Base-by-base conservation (phyloP, 1,139 yeast species). In the Suhomyces choctaworum region DNA sequence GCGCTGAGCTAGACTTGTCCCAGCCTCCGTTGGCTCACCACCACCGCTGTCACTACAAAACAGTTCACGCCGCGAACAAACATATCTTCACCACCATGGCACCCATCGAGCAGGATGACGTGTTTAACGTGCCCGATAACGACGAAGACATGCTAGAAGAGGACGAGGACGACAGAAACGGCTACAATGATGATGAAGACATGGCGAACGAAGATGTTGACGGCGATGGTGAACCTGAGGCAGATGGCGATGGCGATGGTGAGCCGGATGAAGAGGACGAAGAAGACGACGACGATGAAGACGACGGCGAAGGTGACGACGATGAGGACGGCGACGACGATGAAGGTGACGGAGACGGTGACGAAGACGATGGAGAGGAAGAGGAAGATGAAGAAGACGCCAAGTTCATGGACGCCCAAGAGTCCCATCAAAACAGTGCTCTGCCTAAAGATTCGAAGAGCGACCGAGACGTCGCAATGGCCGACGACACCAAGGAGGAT, bases 151-250 rank as follows among this genome's bases (percentile, higher is more conserved):
- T 46, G 45, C 40, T 37, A 31, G 47, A 45, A 10, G 50, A 46
- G 4, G 42, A 43, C 10, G 49, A 38, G 7, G 45, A 45, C 21
- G 51, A 46, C 13, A 41, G 37, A 16, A 45, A 42, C 26, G 41
- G 23, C 15, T 44, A 42, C 24, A 40, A 44, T 16, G 54, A 56
- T 11, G 55, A 52, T 25, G 51, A 47, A 12, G 51, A 40, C n/a
- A 46, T 43, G 15, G 47, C 44, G 11, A 45, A 39, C 14, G 52
- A 47, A 7, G 56, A 42, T 8, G 45, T 37, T 10, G 51, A 46
- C 1, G 48, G 46, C 5, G 51, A 44, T n/a, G 48, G 35, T 2
- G 44, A 34, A 2, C 37, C 31, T 7, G 49, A 40, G 6, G 48
- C 43, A 3, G 51, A 39, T 6, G 50, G 46, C 7, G 33, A 22